phyloP scores from a whole-genome alignment of 495 filamentous ascomycete species.

The Aspergillus incahuasiensis region DNA sequence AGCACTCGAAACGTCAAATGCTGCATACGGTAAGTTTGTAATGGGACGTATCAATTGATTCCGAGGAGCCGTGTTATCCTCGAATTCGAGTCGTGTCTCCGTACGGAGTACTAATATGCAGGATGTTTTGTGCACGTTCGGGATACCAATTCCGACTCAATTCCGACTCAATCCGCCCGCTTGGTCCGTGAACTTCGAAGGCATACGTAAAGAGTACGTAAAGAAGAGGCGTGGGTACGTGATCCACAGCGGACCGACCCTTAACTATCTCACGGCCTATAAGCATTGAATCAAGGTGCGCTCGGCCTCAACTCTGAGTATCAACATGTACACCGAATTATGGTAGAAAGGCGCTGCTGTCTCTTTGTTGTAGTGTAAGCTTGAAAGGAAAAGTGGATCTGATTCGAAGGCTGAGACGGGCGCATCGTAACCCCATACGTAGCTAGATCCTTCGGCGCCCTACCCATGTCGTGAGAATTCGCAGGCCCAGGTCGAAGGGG shows the following conservation, averaged over 20 bases:
- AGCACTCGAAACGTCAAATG: background rate
- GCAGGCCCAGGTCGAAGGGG: too few relatives aligned
- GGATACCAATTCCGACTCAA: background rate
- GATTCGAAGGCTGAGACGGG: background rate
- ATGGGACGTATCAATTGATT: background rate
- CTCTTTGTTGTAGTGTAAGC: background rate
- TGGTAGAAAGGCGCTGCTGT: background rate
- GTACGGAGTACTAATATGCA: too few relatives aligned
- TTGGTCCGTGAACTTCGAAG: background rate
- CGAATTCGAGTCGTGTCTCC: background rate
- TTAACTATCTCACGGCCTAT: background rate
- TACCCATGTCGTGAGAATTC: too few relatives aligned
- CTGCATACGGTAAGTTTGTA: background rate
- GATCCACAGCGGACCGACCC: constrained; percentile 10
- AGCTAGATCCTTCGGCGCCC: too few relatives aligned
- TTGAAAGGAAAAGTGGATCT: background rate
- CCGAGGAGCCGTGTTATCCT: background rate
- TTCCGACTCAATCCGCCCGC: background rate
- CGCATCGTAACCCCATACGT: background rate
- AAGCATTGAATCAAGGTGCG: background rate
- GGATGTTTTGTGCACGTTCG: background rate
- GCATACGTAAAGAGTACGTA: background rate
- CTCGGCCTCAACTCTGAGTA: background rate
- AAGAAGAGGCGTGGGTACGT: background rate
- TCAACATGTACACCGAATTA: background rate